Evolutionary conservation across 192 early-diverging fungal genomes (phyloP), one percentile per base, ranked within the genome.

Genomic region (Endogone sp.): DNA sequence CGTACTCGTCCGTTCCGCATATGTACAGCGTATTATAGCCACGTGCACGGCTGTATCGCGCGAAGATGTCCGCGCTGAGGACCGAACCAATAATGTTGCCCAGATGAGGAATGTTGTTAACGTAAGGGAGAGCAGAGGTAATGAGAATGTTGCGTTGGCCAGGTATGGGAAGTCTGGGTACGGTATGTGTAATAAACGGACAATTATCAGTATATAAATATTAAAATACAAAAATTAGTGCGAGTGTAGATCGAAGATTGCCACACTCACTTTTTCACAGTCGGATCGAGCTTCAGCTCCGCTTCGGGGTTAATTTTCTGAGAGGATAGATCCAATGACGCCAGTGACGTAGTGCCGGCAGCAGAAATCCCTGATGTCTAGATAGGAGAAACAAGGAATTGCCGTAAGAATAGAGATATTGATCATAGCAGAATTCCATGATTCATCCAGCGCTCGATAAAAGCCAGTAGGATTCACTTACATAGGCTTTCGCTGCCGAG

Each of bases 81-180:
- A 95, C 94, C 62, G 94, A 97, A n/a, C 98, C 98, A 74, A 99
- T 94, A 77, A 99, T 92, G 85, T 99, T 99, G 67, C 98, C 98
- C 73, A 99, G 85, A 71, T 99, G 98, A 44, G 98, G 98, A 58
- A 98, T 89, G 75, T 99, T 99, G 89, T 99, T 99, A 54, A 96
- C 95, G 72, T 98, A 99, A 16, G 98, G 96, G 66, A 99, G 84
- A 6, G 98, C 98, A 44, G 89, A 92, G 9, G 98, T 99, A 71
- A 99, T 91, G 72, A 99, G 81, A 29, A 99, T 79, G 81, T 99
- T 99, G 64, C 88, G 85, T 65, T 89, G 61, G n/a, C 85, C 86
- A 20, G 81, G 72, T 21, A 84, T 82, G 27, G 94, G 94, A 20
- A 77, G 64, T 54, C 82, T 83, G 31, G 22, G 10, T 10, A 62